These are phyloP conservation scores for Xerocomus subilludens DNA, from an alignment of 1,284 basidiomycete species.

Conservation along the genomic window DNA sequence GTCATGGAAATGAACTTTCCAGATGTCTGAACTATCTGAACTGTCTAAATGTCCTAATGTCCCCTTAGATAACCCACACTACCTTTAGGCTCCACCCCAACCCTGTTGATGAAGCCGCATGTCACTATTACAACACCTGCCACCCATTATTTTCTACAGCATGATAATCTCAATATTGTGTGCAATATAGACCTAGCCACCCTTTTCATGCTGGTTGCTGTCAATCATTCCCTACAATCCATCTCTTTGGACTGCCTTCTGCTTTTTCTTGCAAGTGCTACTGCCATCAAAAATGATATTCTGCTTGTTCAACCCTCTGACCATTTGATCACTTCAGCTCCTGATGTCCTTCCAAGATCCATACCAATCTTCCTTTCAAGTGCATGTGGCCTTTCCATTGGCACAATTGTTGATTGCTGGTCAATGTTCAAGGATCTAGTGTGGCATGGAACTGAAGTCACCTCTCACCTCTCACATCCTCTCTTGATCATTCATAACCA, in stretches of 20 bases:
- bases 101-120: too few relatives aligned
- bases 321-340: neutral
- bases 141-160: too few relatives aligned
- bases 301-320: neutral
- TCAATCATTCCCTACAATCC: neutral
- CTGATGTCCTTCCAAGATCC: neutral
- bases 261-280: constrained; percentile 7
- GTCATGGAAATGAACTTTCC: too few relatives aligned
- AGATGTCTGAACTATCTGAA: too few relatives aligned
- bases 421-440: neutral
- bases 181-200: constrained; percentile 13
- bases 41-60: too few relatives aligned
- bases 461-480: neutral
- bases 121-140: too few relatives aligned
- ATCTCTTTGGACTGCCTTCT: constrained; percentile 8
- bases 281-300: constrained; percentile 17
- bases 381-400: neutral
- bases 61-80: too few relatives aligned
- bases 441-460: neutral
- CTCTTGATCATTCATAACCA: neutral
- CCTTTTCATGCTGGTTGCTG: neutral
- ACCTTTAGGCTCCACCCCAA: too few relatives aligned
- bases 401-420: neutral
- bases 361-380: neutral
- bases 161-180: too few relatives aligned